Percentiles rank a stretch among this genome's conserved stretches.
phyloP scores from a whole-genome alignment of 1,139 yeast genomes.

The Kurtzmaniella quercitrusa region DNA sequence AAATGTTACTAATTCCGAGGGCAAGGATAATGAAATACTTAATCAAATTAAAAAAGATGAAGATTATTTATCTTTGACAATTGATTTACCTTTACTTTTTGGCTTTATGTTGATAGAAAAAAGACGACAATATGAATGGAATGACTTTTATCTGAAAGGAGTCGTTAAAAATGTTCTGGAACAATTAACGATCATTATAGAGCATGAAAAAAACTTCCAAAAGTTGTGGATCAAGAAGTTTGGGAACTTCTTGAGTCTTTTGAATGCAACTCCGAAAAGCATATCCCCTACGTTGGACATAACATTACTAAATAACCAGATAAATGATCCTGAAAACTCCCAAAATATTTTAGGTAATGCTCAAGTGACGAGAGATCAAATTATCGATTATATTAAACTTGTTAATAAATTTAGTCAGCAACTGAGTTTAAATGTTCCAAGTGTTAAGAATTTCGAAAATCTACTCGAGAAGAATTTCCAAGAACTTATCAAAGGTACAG shows the following conservation, averaged over 20 bases:
- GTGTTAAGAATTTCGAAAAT: conserved; percentile 26
- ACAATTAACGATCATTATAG: conserved; percentile 52
- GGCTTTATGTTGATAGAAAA: conserved; percentile 74
- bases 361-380: conserved; percentile 37
- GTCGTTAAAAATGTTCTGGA: conserved; percentile 52
- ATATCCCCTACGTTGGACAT: conserved; percentile 40
- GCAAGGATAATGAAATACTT: conserved; percentile 18
- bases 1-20: conserved; percentile 12
- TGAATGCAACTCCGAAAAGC: conserved; percentile 16
- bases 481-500: conserved; percentile 40
- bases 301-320: conserved; percentile 22
- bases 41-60: conserved; percentile 35
- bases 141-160: conserved; percentile 46
- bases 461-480: conserved; percentile 45
- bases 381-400: conserved; percentile 29
- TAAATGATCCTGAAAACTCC: conserved; percentile 7
- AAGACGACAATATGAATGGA: conserved; percentile 68
- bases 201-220: conserved; percentile 55
- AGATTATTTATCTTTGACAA: conserved; percentile 48
- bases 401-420: conserved; percentile 15
- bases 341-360: conserved; percentile 20
- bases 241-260: conserved; percentile 39
- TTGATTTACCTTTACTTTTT: conserved; percentile 75
- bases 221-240: conserved; percentile 63
- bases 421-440: conserved; percentile 9